Base-by-base conservation (phyloP, 257 asterid genomes). In the Rehmannia glutinosa region DNA sequence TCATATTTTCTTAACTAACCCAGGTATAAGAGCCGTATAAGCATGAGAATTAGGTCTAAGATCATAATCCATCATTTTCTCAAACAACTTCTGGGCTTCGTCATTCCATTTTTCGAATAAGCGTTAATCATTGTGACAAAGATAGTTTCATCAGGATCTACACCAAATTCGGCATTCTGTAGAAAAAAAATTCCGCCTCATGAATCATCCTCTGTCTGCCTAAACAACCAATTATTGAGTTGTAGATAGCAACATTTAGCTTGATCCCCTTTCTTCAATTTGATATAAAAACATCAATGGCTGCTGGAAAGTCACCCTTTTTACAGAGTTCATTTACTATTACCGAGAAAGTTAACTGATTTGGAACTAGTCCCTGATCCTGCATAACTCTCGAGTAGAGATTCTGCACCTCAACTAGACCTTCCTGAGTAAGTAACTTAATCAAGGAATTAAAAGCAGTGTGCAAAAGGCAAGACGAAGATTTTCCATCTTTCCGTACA, bases 391-490 rank as follows among this genome's bases (percentile, higher is more conserved):
- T 80, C 78, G 66, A 86, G 68, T 13, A 84, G 42, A 35, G 79
- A 62, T 38, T 75, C 71, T 25, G 78, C 87, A 72, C 77, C 50
- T 75, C 81, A 51, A 53, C 77, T 56, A 62, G 58, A 50, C 89
- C 89, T 56, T 73, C 81, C 63, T 71, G 80, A 45, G 35, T 71
- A 42, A 84, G 81, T 52, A 81, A 77, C 86, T 79, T 78, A 49
- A 84, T 60, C 74, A 87, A 73, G 62, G 87, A 78, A 64, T 87
- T 84, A 69, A 80, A 82, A 53, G 91, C 89, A 52, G 91, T 73
- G 38, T 32, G 70, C 16, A n/a, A 46, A 60, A 64, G 89, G 95
- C 72, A 68, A 78, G 53, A 57, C 81, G 62, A 67, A 69, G 69
- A 46, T 21, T 56, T 6, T 25, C 69, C 85, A 86, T 84, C 77